Base-by-base conservation (phyloP, 257 asterid species). In the Rhazya stricta region DNA sequence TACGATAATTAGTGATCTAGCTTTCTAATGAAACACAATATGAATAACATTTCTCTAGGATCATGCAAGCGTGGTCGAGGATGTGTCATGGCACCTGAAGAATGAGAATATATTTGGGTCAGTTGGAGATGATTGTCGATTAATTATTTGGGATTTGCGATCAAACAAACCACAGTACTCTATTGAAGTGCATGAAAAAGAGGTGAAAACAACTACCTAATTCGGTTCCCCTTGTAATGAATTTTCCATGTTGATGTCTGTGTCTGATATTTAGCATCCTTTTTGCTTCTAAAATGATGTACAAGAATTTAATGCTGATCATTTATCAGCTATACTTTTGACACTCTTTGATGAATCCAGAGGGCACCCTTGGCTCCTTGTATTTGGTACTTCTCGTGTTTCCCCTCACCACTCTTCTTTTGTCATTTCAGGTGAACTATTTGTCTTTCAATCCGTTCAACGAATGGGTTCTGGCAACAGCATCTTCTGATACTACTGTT, bases 101-200 rank as follows among this genome's bases (percentile, higher is more conserved):
- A 83, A 91, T 74, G 94, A 90, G 73, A 86, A 84, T 57, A 61
- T 92, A 75, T 95, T 92, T 81, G 98, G 99, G 56, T 95, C 98
- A 34, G 99, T 95, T 5, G 97, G 99, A 79, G 99, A 95, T 86
- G 99, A 95, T 84, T 77, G 97, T 82, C 89, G 84, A 80, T 89
- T 92, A 79, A 83, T 95, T 66, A 86, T 95, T 58, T 95, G 99
- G 99, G 99, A 95, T 83, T 78, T 86, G 29, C 91, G 98, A 76
- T 87, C 96, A 56, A 92, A 91, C 86, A 91, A 84, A 83, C 86
- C 88, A 80, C 98, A 91, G 45, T 87, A 86, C 70, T 88, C 96
- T 0, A 87, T 85, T 78, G 76, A 79, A 57, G 90, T 84, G 27
- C 97, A 95, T 42, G 91, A 91, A 83, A 95, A 91, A 79, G 99